These are phyloP conservation scores for Gleditsia sinensis DNA, from an alignment of 306 rosid genomes.

Conservation along the genomic window DNA sequence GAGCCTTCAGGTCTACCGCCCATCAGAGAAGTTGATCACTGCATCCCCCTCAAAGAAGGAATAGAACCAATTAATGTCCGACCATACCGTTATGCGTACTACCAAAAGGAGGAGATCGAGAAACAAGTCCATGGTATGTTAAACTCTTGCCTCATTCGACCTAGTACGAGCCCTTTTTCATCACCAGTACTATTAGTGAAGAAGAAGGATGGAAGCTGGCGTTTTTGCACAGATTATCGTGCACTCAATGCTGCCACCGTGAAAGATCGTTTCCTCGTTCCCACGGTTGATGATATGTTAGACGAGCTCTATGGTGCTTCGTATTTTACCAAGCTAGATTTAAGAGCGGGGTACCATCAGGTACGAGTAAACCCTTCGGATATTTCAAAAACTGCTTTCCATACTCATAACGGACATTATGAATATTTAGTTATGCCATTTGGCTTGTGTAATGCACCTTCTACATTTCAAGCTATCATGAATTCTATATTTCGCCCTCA, in stretches of 20 bases:
- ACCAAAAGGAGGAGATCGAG: neutral
- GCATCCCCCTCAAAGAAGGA: neutral
- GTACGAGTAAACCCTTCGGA: neutral
- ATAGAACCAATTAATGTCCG: neutral
- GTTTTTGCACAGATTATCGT: neutral
- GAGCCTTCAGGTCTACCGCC: too few species aligned
- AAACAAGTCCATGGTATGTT: neutral
- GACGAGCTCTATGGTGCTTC: neutral
- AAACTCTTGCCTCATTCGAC: neutral
- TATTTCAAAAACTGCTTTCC: neutral
- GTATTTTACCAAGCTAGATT: conserved; percentile 7
- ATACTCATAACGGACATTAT: neutral
- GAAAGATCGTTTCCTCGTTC: neutral
- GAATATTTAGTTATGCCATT: conserved; percentile 4
- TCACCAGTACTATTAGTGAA: too few species aligned
- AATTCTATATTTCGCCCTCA: neutral
- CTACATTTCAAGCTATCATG: neutral
- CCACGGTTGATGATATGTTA: neutral
- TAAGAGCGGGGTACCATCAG: neutral
- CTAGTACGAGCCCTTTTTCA: too few species aligned
- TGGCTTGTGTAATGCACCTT: neutral
- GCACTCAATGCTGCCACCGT: neutral
- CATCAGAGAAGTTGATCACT: too few species aligned
- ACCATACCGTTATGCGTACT: neutral
- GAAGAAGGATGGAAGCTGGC: neutral